A percentile compares a stretch with the other conserved stretches of the same genome.
These are phyloP conservation scores for Neofusicoccum cordaticola DNA, from an alignment of 2,329 filamentous ascomycete species.

Conservation along the genomic window DNA sequence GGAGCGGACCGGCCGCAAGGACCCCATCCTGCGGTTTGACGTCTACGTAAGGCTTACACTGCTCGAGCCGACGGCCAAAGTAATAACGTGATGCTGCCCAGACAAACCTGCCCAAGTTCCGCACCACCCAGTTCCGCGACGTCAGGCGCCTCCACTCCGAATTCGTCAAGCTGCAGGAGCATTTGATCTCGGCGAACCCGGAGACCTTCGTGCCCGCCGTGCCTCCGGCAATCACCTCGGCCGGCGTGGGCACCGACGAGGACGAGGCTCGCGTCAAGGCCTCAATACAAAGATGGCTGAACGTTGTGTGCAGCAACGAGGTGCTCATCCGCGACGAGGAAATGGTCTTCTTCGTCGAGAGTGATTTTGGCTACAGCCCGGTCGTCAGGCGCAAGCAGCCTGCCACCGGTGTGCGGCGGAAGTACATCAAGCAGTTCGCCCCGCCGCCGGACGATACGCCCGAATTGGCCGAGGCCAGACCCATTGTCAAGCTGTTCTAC, in stretches of 20 bases:
- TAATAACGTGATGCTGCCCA: slow-evolving; percentile 38
- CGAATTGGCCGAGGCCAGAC: slow-evolving; percentile 84
- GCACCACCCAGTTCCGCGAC: slow-evolving; percentile 97
- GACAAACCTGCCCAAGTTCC: slow-evolving; percentile 98
- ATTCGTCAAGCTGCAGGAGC: slow-evolving; percentile 92
- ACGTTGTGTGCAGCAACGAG: slow-evolving; percentile 87
- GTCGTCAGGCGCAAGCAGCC: slow-evolving; percentile 95
- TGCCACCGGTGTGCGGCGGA: slow-evolving; percentile 89
- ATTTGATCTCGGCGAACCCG: slow-evolving; percentile 95
- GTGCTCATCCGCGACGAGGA: slow-evolving; percentile 93
- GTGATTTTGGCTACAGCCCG: slow-evolving; percentile 96
- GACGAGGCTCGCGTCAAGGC: slow-evolving; percentile 88
- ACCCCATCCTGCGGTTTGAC: slow-evolving; percentile 91
- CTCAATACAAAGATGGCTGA: slow-evolving; percentile 90
- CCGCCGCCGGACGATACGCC: slow-evolving; percentile 96
- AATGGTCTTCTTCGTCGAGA: slow-evolving; percentile 98
- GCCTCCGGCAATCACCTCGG: slow-evolving; percentile 88
- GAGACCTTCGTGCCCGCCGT: slow-evolving; percentile 93
- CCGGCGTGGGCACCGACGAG: slow-evolving; percentile 92
- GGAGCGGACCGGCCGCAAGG: slow-evolving; percentile 91
- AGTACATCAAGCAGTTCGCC: slow-evolving; percentile 97
- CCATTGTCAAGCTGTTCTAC: slow-evolving; percentile 93
- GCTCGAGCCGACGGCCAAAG: background rate
- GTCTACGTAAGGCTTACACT: slow-evolving; percentile 69
- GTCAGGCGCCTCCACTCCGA: slow-evolving; percentile 93